A percentile compares a stretch with the other conserved stretches of the same genome.
Conservation (phyloP, 1,139 yeast genomes). For the Hyphopichia khmerensis region DNA sequence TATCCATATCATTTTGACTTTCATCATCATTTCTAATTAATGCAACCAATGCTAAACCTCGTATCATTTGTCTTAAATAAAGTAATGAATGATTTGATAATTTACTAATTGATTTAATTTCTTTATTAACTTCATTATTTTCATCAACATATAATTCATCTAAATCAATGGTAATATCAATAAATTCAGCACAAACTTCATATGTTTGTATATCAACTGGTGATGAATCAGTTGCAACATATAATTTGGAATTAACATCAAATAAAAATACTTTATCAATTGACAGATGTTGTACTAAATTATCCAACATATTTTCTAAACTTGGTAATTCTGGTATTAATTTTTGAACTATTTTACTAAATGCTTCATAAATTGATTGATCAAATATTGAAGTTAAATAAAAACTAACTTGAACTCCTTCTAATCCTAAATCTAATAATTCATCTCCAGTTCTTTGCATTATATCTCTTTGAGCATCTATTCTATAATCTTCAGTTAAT, state of each 20-base stretch:
- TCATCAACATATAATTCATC: slow-evolving; percentile 65
- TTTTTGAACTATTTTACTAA: slow-evolving; percentile 88
- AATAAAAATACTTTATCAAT: slow-evolving; percentile 91
- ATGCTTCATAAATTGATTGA: slow-evolving; percentile 94
- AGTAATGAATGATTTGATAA: slow-evolving; percentile 81
- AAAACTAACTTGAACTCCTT: slow-evolving; percentile 88
- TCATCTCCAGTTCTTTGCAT: slow-evolving; percentile 97
- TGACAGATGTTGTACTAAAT: slow-evolving; percentile 83
- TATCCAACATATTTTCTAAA: slow-evolving; percentile 83
- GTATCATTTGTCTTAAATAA: slow-evolving; percentile 85
- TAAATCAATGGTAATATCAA: slow-evolving; percentile 88
- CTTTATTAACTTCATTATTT: slow-evolving; percentile 12
- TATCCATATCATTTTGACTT: slow-evolving; percentile 44
- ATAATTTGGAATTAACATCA: slow-evolving; percentile 90
- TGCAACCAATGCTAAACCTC: slow-evolving; percentile 90
- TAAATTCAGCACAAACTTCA: slow-evolving; percentile 95
- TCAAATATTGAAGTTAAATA: slow-evolving; percentile 92
- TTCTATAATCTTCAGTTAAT: slow-evolving; percentile 84
- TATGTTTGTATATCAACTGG: slow-evolving; percentile 95
- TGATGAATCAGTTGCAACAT: slow-evolving; percentile 92
- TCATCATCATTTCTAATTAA: slow-evolving; percentile 66
- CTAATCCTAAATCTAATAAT: slow-evolving; percentile 81
- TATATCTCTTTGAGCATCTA: slow-evolving; percentile 94
- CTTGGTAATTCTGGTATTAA: slow-evolving; percentile 86
- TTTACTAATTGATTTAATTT: slow-evolving; percentile 67